A percentile compares a stretch with the other conserved stretches of the same genome.
Conservation (phyloP, 106 monocot species). For the Dendrobium catenatum region DNA sequence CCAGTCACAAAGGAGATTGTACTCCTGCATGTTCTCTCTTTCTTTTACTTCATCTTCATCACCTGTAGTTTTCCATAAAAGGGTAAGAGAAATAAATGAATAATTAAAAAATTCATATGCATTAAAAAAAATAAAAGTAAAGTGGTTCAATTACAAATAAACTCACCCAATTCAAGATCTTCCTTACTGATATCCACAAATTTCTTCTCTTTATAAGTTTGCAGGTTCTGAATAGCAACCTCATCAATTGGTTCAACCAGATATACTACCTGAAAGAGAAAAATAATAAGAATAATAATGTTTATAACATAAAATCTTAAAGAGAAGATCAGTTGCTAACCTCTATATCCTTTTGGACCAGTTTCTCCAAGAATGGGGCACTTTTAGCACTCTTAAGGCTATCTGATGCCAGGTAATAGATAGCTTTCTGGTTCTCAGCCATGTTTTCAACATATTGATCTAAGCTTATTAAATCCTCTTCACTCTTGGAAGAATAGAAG, state of each 20-base stretch:
- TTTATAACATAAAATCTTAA: background rate
- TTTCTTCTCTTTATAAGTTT: conserved; percentile 94
- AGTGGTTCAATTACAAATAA: background rate
- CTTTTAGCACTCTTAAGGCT: conserved; percentile 94
- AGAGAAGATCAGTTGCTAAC: conserved; percentile 17
- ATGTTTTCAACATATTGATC: conserved; percentile 92
- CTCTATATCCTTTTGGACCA: conserved; percentile 89
- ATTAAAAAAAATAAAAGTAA: background rate
- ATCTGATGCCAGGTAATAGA: conserved; percentile 89
- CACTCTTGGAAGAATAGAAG: conserved; percentile 83
- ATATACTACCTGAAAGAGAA: conserved; percentile 62
- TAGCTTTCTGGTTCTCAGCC: conserved; percentile 86
- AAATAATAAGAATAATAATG: background rate
- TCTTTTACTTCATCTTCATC: conserved; percentile 91
- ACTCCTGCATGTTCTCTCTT: conserved; percentile 78
- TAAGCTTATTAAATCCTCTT: conserved; percentile 79
- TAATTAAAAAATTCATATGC: background rate
- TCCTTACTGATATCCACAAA: conserved; percentile 99
- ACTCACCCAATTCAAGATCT: conserved; percentile 85
- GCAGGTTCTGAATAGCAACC: conserved; percentile 92
- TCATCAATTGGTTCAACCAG: conserved; percentile 97
- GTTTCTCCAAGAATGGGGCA: conserved; percentile 91
- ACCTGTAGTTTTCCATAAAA: conserved; percentile 28
- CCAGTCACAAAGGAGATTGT: conserved; percentile 89
- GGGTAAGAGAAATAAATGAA: background rate